A percentile compares a stretch with the other conserved stretches of the same genome.
These are phyloP conservation scores for Penicillium sp. DNA, from an alignment of 2,329 filamentous ascomycete genomes.

Conservation along the genomic window DNA sequence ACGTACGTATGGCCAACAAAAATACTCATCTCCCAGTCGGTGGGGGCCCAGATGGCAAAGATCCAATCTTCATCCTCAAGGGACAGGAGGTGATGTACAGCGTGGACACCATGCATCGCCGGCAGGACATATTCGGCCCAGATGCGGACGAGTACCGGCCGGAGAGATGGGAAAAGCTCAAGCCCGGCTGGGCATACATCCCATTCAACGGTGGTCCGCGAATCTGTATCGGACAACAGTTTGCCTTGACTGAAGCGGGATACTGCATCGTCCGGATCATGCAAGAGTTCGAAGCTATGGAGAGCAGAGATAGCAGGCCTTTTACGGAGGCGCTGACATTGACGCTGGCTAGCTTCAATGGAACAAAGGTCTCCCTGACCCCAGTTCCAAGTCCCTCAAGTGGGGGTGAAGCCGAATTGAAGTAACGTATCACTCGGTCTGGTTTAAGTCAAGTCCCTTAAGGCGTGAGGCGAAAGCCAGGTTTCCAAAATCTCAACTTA, in stretches of 20 bases:
- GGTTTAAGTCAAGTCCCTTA: background rate
- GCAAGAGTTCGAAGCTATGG: constrained; percentile 32
- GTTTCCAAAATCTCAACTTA: background rate
- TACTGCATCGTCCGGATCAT: constrained; percentile 41
- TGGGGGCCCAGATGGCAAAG: constrained; percentile 62
- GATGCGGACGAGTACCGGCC: constrained; percentile 53
- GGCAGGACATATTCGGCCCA: constrained; percentile 51
- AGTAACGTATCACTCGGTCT: background rate
- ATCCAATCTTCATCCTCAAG: constrained; percentile 67
- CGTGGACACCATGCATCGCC: constrained; percentile 72
- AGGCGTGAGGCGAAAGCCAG: background rate
- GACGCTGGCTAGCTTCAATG: constrained; percentile 30
- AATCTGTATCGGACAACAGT: constrained; percentile 32
- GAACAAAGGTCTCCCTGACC: constrained; percentile 2
- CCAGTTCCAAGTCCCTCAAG: background rate
- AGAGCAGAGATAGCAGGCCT: constrained; percentile 30
- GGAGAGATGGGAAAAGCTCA: constrained; percentile 38
- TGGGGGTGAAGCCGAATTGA: too few relatives aligned
- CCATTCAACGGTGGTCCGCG: constrained; percentile 38
- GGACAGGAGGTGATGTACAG: constrained; percentile 67
- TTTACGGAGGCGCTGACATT: constrained; percentile 33
- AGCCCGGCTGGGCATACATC: constrained; percentile 41
- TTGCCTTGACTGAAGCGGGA: constrained; percentile 41
- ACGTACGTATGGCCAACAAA: constrained; percentile 40
- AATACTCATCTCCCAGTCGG: constrained; percentile 51